These are phyloP conservation scores for Spatholobus suberectus DNA, from an alignment of 306 rosid species.

Conservation along the genomic window DNA sequence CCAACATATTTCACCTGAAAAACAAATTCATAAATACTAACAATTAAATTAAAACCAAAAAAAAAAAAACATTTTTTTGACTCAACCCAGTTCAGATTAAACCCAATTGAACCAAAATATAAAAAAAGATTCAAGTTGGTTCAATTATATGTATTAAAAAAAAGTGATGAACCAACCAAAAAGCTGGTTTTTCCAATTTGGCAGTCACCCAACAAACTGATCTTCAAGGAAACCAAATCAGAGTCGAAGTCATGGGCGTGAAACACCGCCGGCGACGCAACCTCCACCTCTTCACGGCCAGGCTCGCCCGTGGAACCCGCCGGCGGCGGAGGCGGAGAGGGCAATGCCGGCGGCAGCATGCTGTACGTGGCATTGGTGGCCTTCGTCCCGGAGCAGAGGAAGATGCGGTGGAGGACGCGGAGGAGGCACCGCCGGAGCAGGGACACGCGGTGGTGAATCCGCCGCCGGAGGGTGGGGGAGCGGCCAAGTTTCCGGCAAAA, in stretches of 20 bases:
- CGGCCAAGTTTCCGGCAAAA: slow-evolving; percentile 29
- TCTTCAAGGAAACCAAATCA: slow-evolving; percentile 87
- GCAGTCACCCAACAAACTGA: slow-evolving; percentile 83
- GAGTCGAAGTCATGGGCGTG: slow-evolving; percentile 56
- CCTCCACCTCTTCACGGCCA: not conserved
- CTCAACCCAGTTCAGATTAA: not conserved
- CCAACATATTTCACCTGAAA: slow-evolving; percentile 84
- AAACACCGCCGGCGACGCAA: not conserved
- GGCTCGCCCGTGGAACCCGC: not conserved
- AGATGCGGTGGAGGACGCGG: slow-evolving; percentile 54
- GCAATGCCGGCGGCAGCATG: slow-evolving; percentile 47
- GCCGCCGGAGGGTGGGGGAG: slow-evolving; percentile 37
- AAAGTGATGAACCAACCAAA: slow-evolving; percentile 53
- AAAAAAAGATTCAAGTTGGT: not conserved
- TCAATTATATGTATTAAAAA: not conserved
- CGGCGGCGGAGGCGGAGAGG: slow-evolving; percentile 15
- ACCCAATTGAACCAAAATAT: not conserved
- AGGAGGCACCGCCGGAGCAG: slow-evolving; percentile 69
- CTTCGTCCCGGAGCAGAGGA: slow-evolving; percentile 62
- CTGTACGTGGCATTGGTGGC: slow-evolving; percentile 51
- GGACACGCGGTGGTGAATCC: slow-evolving; percentile 55
- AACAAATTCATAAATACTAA: not conserved
- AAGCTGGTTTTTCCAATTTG: slow-evolving; percentile 92
- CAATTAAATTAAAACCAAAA: not conserved
- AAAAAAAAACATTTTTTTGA: not conserved